Evolutionary conservation across 139 green algal genomes (phyloP).

Genomic region (Micractinium sp.): DNA sequence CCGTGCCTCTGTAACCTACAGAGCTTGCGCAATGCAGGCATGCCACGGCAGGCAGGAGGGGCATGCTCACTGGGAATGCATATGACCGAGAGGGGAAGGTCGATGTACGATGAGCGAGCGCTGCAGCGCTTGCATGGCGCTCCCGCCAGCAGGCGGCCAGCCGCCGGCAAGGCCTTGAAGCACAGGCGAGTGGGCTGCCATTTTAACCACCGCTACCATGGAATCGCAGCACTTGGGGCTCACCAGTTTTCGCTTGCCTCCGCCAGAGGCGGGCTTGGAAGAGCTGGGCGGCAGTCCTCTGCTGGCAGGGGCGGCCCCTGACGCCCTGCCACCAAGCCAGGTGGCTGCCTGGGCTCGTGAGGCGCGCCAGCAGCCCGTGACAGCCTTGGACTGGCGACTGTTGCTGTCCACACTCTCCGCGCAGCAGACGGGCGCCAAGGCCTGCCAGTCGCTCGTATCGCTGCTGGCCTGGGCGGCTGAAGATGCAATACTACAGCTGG

Average conservation of each 20-base stretch:
- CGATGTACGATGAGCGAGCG: too few relatives aligned
- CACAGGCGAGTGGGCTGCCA: too few relatives aligned
- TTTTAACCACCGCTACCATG: not conserved
- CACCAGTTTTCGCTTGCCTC: not conserved
- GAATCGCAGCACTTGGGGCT: not conserved
- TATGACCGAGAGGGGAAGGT: too few relatives aligned
- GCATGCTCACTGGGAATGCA: too few relatives aligned
- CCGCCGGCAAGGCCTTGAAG: too few relatives aligned
- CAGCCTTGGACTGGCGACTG: not conserved
- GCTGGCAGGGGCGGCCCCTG: not conserved
- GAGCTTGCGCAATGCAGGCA: too few relatives aligned
- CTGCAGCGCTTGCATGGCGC: too few relatives aligned
- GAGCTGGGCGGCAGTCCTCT: not conserved
- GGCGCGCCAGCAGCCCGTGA: not conserved
- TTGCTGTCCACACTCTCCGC: not conserved
- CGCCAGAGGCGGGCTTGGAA: not conserved
- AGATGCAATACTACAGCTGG: not conserved
- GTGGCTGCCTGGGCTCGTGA: not conserved
- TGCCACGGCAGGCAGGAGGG: too few relatives aligned
- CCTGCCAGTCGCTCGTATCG: not conserved
- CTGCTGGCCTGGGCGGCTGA: conserved; percentile 16
- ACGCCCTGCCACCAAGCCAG: not conserved
- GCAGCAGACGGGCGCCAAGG: not conserved
- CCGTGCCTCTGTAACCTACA: too few relatives aligned
- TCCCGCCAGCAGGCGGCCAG: too few relatives aligned